A percentile compares a stretch with the other conserved stretches of the same genome.
These are phyloP conservation scores for Aegilops tauschii DNA, from an alignment of 176 grass and related monocot species.

Conservation along the genomic window DNA sequence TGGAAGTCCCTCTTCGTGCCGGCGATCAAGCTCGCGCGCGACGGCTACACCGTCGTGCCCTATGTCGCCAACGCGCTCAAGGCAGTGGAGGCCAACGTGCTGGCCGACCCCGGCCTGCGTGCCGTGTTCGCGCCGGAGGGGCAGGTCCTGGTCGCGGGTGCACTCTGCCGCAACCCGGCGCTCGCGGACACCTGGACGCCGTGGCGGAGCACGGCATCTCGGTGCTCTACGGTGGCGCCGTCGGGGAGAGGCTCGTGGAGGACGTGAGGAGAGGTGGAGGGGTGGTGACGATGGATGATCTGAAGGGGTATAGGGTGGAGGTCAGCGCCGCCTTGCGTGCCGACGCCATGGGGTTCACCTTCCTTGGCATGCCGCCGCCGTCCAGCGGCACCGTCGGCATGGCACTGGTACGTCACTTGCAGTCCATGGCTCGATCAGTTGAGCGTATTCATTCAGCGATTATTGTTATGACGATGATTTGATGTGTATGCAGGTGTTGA, in stretches of 20 bases:
- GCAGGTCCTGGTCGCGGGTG: constrained; percentile 40
- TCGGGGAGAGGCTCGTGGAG: constrained; percentile 48
- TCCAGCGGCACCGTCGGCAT: no score
- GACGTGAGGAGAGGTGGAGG: constrained; percentile 55
- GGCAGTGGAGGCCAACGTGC: constrained; percentile 16
- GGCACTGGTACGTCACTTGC: no score
- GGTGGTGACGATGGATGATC: constrained; percentile 50
- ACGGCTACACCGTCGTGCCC: no score
- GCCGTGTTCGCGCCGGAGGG: constrained; percentile 55
- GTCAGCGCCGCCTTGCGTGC: no score
- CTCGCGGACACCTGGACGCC: constrained; percentile 61
- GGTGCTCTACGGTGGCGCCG: constrained; percentile 53
- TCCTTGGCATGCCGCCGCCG: no score
- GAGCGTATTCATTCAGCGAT: no score
- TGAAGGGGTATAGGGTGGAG: constrained; percentile 46
- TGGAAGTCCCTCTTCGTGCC: no score
- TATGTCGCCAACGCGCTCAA: not conserved
- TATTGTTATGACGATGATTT: no score
- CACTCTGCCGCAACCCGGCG: constrained; percentile 65
- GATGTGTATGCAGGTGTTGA: no score
- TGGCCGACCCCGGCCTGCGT: constrained; percentile 73
- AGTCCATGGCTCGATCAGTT: no score
- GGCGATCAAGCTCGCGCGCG: no score
- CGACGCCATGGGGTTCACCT: no score
- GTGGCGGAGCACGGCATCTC: constrained; percentile 44